Base-by-base conservation (phyloP, 495 filamentous ascomycete genomes). In the Cercophora samala region DNA sequence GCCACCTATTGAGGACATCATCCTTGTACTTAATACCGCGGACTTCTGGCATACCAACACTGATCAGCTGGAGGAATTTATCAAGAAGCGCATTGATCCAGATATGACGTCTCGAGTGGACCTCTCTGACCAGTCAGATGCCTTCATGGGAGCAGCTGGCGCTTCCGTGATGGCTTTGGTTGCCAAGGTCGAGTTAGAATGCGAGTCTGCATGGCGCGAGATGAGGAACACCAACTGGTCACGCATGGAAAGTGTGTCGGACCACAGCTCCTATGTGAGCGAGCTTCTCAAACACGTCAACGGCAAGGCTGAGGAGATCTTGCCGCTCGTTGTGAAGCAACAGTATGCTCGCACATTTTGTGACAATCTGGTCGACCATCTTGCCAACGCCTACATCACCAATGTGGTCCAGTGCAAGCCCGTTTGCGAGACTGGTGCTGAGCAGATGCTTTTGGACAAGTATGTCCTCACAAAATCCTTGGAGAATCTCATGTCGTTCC, bases 191-290 rank as follows among this genome's bases (percentile, higher is more conserved):
- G 93, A 97, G 70, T 66, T 89, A 6, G 89, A 90, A 24, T 88
- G 91, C 69, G 95, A 97, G 67, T 86, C 90, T 2, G 88, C 87
- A 15, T 98, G 93, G 94, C 87, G 94, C 63, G 96, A 98, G 81
- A 98, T 99, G 95, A 90, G 91, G 65, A 96, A 97, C 73, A 95
- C 88, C 0, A 90, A 93, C n/a, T 99, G 95, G 95, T 89, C 88
- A 73, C 91, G 90, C 68, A 89, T 99, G 80, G 96, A 98, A 69
- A 89, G 83, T 66, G 96, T 97, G n/a, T 92, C 91, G 64, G 95
- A 98, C 73, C 94, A 97, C 71, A 97, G 93, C 78, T 89, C 90
- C 0, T 98, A 97, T 70, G 92, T 97, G 32, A 85, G 84, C 29
- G 91, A 96, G 72, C 82, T 98, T 5, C 76, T 97, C 60, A 82